These are phyloP conservation scores for Skeletonema costatum DNA, from an alignment of 108 stramenopile genomes.

Conservation along the genomic window DNA sequence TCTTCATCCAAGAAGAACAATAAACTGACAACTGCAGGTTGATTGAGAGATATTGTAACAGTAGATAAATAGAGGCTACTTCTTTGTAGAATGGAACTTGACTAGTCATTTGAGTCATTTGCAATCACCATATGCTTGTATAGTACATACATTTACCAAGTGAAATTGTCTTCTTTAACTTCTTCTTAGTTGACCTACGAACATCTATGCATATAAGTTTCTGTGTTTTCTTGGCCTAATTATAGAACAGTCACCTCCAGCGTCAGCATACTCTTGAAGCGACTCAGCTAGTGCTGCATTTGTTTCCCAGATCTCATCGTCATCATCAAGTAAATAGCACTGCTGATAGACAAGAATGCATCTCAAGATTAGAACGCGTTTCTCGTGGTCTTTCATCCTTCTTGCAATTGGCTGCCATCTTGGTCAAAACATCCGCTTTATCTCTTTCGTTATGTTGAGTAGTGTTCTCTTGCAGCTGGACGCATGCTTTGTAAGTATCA, in stretches of 20 bases:
- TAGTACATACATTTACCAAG: no score
- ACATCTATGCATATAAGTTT: not conserved
- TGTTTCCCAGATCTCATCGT: conserved; percentile 48
- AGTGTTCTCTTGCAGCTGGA: conserved; percentile 37
- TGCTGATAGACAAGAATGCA: conserved; percentile 38
- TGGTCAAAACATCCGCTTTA: conserved; percentile 38
- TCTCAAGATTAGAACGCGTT: conserved; percentile 30
- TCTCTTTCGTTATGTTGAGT: conserved; percentile 33
- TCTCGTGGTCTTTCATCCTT: conserved; percentile 50
- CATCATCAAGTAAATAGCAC: conserved; percentile 39
- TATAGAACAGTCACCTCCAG: conserved; percentile 24
- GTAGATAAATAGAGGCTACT: not conserved
- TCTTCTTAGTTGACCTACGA: not conserved
- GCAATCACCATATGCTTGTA: no score
- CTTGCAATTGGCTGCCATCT: conserved; percentile 33
- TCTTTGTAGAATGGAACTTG: not conserved
- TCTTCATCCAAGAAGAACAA: conserved; percentile 54
- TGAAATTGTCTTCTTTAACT: not conserved
- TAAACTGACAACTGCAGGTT: conserved; percentile 5
- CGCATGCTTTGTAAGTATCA: conserved; percentile 42
- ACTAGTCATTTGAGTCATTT: no score
- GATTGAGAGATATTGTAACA: not conserved
- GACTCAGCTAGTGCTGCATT: conserved; percentile 36
- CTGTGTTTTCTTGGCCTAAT: not conserved
- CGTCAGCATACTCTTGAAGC: conserved; percentile 37